Evolutionary conservation across 164 flowering plant genomes (phyloP).

Genomic region (Protea cynaroides): DNA sequence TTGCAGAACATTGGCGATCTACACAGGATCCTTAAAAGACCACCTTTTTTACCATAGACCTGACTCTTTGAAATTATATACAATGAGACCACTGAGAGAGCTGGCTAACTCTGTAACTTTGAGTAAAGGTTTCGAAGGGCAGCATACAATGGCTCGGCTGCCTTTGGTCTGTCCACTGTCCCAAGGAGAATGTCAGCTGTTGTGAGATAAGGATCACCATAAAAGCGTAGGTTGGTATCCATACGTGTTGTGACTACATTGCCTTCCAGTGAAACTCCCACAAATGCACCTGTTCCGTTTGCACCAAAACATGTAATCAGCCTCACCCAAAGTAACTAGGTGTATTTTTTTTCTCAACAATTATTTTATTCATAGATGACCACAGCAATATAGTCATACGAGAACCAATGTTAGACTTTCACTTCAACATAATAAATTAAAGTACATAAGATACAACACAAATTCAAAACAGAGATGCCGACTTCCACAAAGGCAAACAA

Average conservation of each 20-base stretch:
- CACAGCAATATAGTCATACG: no score
- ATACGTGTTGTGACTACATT: conserved; percentile 79
- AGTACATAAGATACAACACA: no score
- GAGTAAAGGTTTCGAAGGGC: conserved; percentile 57
- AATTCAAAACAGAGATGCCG: no score
- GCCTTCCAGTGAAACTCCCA: conserved; percentile 91
- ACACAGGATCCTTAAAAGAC: no score
- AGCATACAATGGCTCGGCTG: conserved; percentile 74
- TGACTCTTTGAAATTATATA: not conserved
- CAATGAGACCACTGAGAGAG: not conserved
- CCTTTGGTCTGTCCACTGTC: conserved; percentile 75
- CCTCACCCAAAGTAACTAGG: no score
- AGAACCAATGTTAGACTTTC: no score
- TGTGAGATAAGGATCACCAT: conserved; percentile 91
- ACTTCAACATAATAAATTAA: no score
- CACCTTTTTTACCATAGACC: no score
- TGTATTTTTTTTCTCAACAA: no score
- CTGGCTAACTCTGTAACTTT: conserved; percentile 9
- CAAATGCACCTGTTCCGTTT: conserved; percentile 68
- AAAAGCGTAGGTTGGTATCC: conserved; percentile 80
- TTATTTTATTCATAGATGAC: no score
- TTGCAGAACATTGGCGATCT: no score
- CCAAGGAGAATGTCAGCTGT: conserved; percentile 86
- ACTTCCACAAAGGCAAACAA: no score
- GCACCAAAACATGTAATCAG: conserved; percentile 6